A percentile compares a stretch with the other conserved stretches of the same genome.
phyloP scores from a whole-genome alignment of 208 protist species.

The Trypanosoma conorhini region DNA sequence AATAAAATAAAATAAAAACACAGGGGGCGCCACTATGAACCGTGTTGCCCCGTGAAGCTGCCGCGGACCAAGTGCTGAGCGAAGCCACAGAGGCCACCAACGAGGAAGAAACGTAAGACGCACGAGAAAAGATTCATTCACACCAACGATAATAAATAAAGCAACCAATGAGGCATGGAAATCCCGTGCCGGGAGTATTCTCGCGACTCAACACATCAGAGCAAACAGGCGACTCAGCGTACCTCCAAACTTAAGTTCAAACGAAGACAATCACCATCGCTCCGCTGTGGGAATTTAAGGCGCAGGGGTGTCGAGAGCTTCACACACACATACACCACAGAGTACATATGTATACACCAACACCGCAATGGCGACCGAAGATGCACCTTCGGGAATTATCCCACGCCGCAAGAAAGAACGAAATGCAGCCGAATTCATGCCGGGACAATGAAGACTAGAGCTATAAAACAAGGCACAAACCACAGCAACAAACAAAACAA shows the following conservation, averaged over 20 bases:
- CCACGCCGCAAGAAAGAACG: neutral
- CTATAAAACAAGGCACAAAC: neutral
- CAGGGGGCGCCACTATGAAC: neutral
- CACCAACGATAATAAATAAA: neutral
- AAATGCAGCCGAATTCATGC: neutral
- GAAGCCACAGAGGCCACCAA: neutral
- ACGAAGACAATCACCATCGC: neutral
- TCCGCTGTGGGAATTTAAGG: neutral
- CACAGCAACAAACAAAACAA: neutral
- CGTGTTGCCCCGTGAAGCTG: neutral
- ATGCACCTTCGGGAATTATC: neutral
- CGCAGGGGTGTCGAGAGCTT: neutral
- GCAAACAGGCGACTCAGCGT: neutral
- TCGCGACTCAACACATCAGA: neutral
- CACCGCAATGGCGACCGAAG: neutral
- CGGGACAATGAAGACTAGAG: neutral
- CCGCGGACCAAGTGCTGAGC: neutral
- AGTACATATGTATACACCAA: neutral
- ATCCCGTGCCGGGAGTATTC: neutral
- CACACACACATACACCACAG: neutral
- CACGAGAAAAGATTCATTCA: neutral
- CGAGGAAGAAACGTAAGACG: neutral
- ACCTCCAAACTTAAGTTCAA: neutral
- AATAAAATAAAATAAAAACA: neutral
- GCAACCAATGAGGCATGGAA: neutral